Evolutionary conservation across 2,329 filamentous ascomycete species (phyloP), one percentile per base, ranked within the genome.

Genomic region (Paraconiothyrium sp.): DNA sequence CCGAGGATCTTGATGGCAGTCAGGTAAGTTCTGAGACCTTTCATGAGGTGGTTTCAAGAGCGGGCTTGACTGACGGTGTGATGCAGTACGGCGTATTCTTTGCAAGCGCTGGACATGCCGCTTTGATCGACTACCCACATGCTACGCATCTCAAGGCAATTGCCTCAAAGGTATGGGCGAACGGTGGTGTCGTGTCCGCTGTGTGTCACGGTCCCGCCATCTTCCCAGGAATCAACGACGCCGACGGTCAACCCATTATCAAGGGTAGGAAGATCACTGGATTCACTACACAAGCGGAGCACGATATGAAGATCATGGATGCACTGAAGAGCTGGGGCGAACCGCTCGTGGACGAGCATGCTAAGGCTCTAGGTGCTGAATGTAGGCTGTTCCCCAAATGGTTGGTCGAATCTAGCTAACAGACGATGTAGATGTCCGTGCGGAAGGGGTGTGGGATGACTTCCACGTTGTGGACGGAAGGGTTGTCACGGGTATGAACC

Each of bases 91-190:
- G 80, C 37, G 59, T 81, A n/a, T 82, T 82, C 72, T 82, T 77
- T 65, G 79, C 80, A 6, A 78, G 75, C 4, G 81, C 80, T 1
- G 81, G 81, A 16, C 82, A 84, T 59, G 83, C 82, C 0, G 75
- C 81, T 2, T 64, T 84, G 51, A 79, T 84, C 55, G 82, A 84
- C 66, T 84, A 83, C 64, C 81, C 82, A 5, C 75, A 73, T 34
- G 81, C 82, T 5, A 76, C 63, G 22, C 68, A 62, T 1, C 71
- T 84, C 54, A 80, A 84, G 62, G 70, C 69, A 9, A 78, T 84
- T 56, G 82, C 81, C 1, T 65, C 73, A 20, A 65, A 76, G 35
- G 74, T 84, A 16, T 84, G 60, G 54, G 57, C 57, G 22, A 52
- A 77, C 46, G 79, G 80, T 4, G 80, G 80, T 27, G 69, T 84